Conservation (phyloP, 192 early-diverging fungal genomes). For the Umbelopsis vinacea region DNA sequence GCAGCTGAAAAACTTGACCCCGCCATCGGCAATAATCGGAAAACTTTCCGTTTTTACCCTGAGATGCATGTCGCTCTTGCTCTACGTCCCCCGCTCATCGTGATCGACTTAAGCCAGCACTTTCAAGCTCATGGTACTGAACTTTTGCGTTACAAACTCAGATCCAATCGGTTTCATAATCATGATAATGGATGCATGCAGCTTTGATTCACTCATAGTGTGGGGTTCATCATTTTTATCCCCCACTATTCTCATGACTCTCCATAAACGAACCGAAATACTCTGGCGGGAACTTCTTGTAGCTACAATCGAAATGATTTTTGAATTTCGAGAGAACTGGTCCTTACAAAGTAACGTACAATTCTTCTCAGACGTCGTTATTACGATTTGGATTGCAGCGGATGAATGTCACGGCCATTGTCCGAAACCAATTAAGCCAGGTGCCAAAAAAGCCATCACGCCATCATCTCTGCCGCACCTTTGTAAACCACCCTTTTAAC, state of each 20-base stretch:
- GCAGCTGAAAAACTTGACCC: neutral
- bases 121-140: neutral
- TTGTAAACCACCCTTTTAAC: neutral
- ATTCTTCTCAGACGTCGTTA: constrained; percentile 1
- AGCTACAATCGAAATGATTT: constrained; percentile 14
- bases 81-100: neutral
- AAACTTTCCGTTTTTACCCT: neutral
- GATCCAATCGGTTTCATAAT: neutral
- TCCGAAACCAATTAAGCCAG: constrained; percentile 20
- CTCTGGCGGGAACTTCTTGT: neutral
- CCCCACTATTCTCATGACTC: too few relatives aligned
- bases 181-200: neutral
- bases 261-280: neutral
- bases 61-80: neutral
- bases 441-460: neutral
- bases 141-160: neutral
- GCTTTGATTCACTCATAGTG: neutral
- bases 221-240: neutral
- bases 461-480: too few relatives aligned
- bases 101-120: too few relatives aligned
- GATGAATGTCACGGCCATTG: neutral
- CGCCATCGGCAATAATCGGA: neutral
- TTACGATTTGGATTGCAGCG: constrained; percentile 20
- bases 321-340: neutral
- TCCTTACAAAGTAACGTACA: neutral